Conservation (phyloP, 2,329 filamentous ascomycete genomes). For the Amesomyces nigricolor region DNA sequence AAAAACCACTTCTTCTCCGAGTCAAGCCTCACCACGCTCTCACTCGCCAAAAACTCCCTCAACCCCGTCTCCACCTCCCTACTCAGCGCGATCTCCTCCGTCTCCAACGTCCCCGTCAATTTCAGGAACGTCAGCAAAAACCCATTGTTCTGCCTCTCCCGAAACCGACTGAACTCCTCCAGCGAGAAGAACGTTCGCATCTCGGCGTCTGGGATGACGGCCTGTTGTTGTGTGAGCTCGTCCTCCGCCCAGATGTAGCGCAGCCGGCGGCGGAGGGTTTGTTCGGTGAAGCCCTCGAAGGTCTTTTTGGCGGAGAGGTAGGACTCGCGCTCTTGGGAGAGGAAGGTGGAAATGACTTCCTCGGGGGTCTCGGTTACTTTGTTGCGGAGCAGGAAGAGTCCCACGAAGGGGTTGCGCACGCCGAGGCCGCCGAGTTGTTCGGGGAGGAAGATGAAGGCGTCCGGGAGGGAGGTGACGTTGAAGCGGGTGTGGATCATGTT, state of each 20-base stretch:
- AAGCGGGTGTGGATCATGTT: slow-evolving; percentile 33
- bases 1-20: slow-evolving; percentile 33
- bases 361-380: slow-evolving; percentile 22
- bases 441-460: slow-evolving; percentile 44
- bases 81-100: slow-evolving; percentile 25
- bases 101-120: slow-evolving; percentile 27
- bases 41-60: slow-evolving; percentile 4
- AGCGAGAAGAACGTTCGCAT: slow-evolving; percentile 31
- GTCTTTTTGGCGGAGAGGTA: slow-evolving; percentile 25
- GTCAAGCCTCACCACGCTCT: slow-evolving; percentile 16
- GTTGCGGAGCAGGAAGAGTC: slow-evolving; percentile 35
- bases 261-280: slow-evolving; percentile 11
- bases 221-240: not conserved
- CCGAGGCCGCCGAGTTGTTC: slow-evolving; percentile 42
- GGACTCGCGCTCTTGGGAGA: slow-evolving; percentile 22
- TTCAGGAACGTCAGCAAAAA: slow-evolving; percentile 25
- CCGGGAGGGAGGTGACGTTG: slow-evolving; percentile 35
- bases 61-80: slow-evolving; percentile 25
- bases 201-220: slow-evolving; percentile 14
- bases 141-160: slow-evolving; percentile 24
- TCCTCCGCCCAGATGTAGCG: slow-evolving; percentile 15
- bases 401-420: slow-evolving; percentile 42
- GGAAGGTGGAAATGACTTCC: slow-evolving; percentile 25
- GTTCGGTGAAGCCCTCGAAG: slow-evolving; percentile 24
- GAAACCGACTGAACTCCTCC: slow-evolving; percentile 33